phyloP scores from a whole-genome alignment of 192 early-diverging fungal species.

The Backusella australiensis region DNA sequence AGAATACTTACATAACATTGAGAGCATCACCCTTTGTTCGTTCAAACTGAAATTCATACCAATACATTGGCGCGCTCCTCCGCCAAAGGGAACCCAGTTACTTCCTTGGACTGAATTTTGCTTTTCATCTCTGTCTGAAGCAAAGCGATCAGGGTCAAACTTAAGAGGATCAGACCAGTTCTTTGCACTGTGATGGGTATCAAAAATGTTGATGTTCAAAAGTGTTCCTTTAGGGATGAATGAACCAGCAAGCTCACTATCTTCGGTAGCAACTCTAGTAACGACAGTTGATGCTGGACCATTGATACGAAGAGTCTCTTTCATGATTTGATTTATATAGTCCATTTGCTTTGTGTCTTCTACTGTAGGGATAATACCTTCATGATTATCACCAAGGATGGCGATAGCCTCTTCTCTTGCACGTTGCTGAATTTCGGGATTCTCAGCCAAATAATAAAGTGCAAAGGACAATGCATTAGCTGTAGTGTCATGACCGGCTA shows the following conservation, averaged over 20 bases:
- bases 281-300: conserved; percentile 8
- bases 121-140: not conserved
- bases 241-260: conserved; percentile 14
- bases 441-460: conserved; percentile 47
- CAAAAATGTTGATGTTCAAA: conserved; percentile 7
- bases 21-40: conserved; percentile 53
- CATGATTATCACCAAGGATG: conserved; percentile 50
- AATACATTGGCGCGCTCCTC: conserved; percentile 58
- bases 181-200: not conserved
- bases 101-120: not conserved
- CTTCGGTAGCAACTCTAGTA: conserved; percentile 18
- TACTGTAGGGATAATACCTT: conserved; percentile 47
- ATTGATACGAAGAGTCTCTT: conserved; percentile 32
- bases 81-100: conserved; percentile 56
- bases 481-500: conserved; percentile 59
- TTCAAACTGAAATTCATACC: conserved; percentile 61
- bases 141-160: conserved; percentile 54
- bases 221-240: conserved; percentile 27
- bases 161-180: conserved; percentile 41
- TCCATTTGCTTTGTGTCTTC: conserved; percentile 50
- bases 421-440: conserved; percentile 50
- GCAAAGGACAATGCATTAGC: conserved; percentile 50
- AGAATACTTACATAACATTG: conserved; percentile 41
- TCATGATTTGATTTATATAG: conserved; percentile 51
- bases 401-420: conserved; percentile 49